Base-by-base conservation (phyloP, 1,284 basidiomycete species). In the Gymnopus androsaceus region DNA sequence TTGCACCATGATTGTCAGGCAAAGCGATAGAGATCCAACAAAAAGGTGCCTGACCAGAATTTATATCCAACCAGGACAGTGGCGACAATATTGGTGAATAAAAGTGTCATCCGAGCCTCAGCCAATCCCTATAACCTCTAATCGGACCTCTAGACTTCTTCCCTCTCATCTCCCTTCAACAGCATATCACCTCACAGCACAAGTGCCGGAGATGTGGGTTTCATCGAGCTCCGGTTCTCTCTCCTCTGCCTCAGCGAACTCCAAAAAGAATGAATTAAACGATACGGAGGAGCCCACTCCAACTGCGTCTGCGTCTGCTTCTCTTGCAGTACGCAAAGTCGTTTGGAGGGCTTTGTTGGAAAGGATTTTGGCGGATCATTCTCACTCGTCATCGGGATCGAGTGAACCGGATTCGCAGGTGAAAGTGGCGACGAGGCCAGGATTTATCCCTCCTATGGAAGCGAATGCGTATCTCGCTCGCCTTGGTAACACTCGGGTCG, bases 281-380 rank as follows among this genome's bases (percentile, higher is more conserved):
- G 14, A 14, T 4, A 15, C 36, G 14, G 8, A n/a, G 36, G 15
- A 37, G 15, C 14, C 14, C 17, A 15, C 36, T 6, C 15, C 17
- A 14, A 23, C 23, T 27, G 14, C 41, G 14, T 27, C 41, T 12
- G 14, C n/a, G 7, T 28, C 46, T 30, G 38, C 40, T n/a, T 51
- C 41, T 4, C 70, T 87, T 0, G 76, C 85, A 1, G 69, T 85
- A 38, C 75, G 79, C 23, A 89, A 89, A 64, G 78, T 88, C 31
- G 78, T 81, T 8, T 90, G 84, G 78, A 74, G 87, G 15, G 85
- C 86, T 1, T 69, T 88, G 25, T 63, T 84, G 1, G 67, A 64
- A 4, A 52, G 64, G 9, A 53, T 62, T 3, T 51, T 68, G 15
- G 55, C 60, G 30, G 46, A 52, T 28, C n/a, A n/a, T n/a, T 36